Base-by-base conservation (phyloP, 2,329 filamentous ascomycete species). In the Xylaria sp. region DNA sequence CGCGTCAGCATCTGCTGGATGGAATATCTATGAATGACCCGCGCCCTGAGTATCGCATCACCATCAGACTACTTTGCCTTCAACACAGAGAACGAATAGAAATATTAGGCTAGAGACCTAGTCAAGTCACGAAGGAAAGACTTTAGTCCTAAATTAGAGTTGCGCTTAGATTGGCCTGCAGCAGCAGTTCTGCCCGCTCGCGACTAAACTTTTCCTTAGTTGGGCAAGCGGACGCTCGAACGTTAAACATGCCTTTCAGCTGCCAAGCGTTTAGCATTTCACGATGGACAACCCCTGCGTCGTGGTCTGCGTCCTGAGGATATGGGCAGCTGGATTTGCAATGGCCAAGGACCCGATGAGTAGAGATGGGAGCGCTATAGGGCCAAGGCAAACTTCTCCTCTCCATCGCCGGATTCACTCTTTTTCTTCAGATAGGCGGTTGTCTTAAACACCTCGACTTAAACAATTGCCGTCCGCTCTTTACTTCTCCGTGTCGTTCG, bases 171-270 rank as follows among this genome's bases (percentile, higher is more conserved):
- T 34, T 25, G n/a, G 50, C 25, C 28, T 55, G 51, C 39, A 66
- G 41, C 39, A 66, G 64, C 37, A 54, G 39, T 41, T 61, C 31
- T 63, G 18, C 37, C 48, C n/a, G 3, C 54, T 18, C 23, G 20
- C 39, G 31, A 39, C 46, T 37, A 52, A 50, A 50, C 59, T 50
- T 67, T 67, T 64, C 67, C 64, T 39, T 23, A 63, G 23, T 66
- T 52, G 31, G 67, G 48, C 56, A 69, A 69, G 67, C 50, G 37
- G 39, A 48, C 25, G 15, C 39, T 60, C 31, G 23, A n/a, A 57
- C 48, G 48, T 61, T 56, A 31, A 60, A 67, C 50, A 28, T 50
- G 51, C 52, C 46, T 50, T 69, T 72, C 69, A 72, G 69, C 69
- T 72, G 69, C 67, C 69, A 72, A 67, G 69, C 34, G 9, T 1